A percentile compares a stretch with the other conserved stretches of the same genome.
Conservation (phyloP, 495 filamentous ascomycete genomes). For the Echria macrotheca region DNA sequence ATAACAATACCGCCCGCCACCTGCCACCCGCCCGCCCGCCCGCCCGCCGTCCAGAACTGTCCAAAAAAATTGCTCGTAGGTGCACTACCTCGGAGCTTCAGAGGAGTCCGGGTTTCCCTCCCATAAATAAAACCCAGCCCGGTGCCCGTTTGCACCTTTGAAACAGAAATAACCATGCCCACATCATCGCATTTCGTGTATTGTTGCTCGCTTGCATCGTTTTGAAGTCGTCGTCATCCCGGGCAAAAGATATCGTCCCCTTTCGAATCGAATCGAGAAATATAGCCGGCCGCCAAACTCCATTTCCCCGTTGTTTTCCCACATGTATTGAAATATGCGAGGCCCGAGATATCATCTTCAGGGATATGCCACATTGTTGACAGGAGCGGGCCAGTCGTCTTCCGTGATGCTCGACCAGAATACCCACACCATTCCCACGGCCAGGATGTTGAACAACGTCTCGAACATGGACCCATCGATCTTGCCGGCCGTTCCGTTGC, state of each 20-base stretch:
- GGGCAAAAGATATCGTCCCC: too few species aligned
- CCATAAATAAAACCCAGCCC: not conserved
- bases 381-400: conserved; percentile 89
- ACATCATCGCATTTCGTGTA: conserved; percentile 5
- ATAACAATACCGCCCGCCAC: not conserved
- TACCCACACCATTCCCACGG: conserved; percentile 78
- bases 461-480: conserved; percentile 94
- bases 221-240: not conserved
- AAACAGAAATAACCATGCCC: conserved; percentile 8
- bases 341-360: too few species aligned
- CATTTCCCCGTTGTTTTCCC: not conserved
- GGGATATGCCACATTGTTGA: conserved; percentile 16
- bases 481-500: conserved; percentile 69
- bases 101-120: not conserved
- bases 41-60: not conserved
- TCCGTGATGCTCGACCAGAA: conserved; percentile 99
- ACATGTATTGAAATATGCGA: not conserved
- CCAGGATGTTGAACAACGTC: conserved; percentile 81
- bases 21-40: not conserved
- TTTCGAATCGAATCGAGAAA: not conserved
- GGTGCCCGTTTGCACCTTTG: conserved; percentile 17
- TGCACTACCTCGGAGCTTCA: conserved; percentile 8
- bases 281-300: not conserved
- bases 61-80: conserved; percentile 4
- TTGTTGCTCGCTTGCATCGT: conserved; percentile 2